A percentile compares a stretch with the other conserved stretches of the same genome.
These are phyloP conservation scores for Hemerocallis citrina DNA, from an alignment of 106 monocot genomes.

Conservation along the genomic window DNA sequence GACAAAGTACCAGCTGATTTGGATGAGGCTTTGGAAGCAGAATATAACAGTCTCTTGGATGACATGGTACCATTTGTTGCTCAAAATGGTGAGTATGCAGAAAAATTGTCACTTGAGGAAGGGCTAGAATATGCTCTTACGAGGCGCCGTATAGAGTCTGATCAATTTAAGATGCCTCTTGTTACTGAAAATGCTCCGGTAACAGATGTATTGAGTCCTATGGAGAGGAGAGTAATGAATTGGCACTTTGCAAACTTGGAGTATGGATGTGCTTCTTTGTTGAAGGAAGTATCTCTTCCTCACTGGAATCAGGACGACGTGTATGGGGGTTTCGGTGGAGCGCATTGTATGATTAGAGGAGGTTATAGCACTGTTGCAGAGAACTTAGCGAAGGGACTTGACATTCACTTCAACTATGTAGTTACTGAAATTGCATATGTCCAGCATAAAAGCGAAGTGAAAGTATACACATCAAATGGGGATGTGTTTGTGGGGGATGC, in stretches of 20 bases:
- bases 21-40: slow-evolving; percentile 87
- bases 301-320: slow-evolving; percentile 99
- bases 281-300: slow-evolving; percentile 87
- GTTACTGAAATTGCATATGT: slow-evolving; percentile 62
- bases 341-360: slow-evolving; percentile 99
- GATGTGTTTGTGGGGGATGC: slow-evolving; percentile 70
- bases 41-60: slow-evolving; percentile 96
- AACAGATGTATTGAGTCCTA: slow-evolving; percentile 53
- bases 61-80: slow-evolving; percentile 67
- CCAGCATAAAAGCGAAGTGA: slow-evolving; percentile 31
- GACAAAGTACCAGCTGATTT: slow-evolving; percentile 79
- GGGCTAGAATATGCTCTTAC: slow-evolving; percentile 85
- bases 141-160: slow-evolving; percentile 33
- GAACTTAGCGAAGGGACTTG: slow-evolving; percentile 56
- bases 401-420: slow-evolving; percentile 63
- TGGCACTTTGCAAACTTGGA: slow-evolving; percentile 99
- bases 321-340: slow-evolving; percentile 96
- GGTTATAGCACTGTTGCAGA: slow-evolving; percentile 77
- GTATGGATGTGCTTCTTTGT: slow-evolving; percentile 91
- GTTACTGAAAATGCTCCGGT: slow-evolving; percentile 6
- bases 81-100: slow-evolving; percentile 55
- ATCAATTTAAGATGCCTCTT: slow-evolving; percentile 16
- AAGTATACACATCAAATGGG: slow-evolving; percentile 63
- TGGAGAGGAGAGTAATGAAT: slow-evolving; percentile 95
- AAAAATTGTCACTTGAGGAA: slow-evolving; percentile 75